Evolutionary conservation across 768 basidiomycete genomes (phyloP).

Genomic region (Clathrus columnatus): DNA sequence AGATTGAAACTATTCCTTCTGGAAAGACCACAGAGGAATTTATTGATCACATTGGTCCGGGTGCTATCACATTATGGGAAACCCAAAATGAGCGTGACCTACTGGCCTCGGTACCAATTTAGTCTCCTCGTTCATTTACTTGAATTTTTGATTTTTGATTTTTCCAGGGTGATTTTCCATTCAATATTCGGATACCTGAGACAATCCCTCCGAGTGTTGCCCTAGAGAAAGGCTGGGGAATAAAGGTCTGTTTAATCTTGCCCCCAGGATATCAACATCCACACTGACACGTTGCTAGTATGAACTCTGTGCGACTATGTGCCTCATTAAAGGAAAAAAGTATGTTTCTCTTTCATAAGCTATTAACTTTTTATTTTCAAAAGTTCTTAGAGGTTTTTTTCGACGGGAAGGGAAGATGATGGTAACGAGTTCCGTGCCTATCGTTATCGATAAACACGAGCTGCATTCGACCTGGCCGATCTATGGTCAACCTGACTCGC

Average conservation of each 20-base stretch:
- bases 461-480: slow-evolving; percentile 91
- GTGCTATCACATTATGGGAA: slow-evolving; percentile 78
- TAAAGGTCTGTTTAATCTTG: neutral
- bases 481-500: slow-evolving; percentile 69
- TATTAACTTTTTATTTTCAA: neutral
- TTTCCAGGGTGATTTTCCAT: slow-evolving; percentile 75
- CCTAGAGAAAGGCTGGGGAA: slow-evolving; percentile 63
- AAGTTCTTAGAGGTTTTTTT: slow-evolving; percentile 56
- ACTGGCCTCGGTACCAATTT: slow-evolving; percentile 49
- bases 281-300: slow-evolving; percentile 57
- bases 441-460: slow-evolving; percentile 90
- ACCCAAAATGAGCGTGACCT: slow-evolving; percentile 65
- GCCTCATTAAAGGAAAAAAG: slow-evolving; percentile 74
- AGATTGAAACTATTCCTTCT: slow-evolving; percentile 76
- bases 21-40: slow-evolving; percentile 62
- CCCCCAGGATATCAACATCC: slow-evolving; percentile 19
- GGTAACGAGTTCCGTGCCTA: slow-evolving; percentile 54
- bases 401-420: slow-evolving; percentile 70
- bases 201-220: slow-evolving; percentile 81
- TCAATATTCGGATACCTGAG: slow-evolving; percentile 87
- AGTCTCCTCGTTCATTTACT: neutral
- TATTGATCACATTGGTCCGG: slow-evolving; percentile 72
- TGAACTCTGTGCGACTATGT: slow-evolving; percentile 82
- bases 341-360: slow-evolving; percentile 30
- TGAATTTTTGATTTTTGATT: slow-evolving; percentile 3